Evolutionary conservation across 805 yeast genomes (phyloP).

Genomic region (Wickerhamomyces chaumierensis): DNA sequence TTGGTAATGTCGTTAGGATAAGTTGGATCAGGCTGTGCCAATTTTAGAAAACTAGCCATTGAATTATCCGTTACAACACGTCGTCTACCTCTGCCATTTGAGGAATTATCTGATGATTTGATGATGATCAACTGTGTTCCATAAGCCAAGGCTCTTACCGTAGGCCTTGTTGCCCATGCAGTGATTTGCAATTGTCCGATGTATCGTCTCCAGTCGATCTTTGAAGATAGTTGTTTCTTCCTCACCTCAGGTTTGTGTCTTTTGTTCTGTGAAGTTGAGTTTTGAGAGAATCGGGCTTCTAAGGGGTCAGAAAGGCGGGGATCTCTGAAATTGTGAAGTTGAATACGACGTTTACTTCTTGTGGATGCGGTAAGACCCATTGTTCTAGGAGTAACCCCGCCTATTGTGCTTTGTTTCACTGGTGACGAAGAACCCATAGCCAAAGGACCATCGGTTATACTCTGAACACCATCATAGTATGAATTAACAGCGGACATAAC

Average conservation of each 20-base stretch:
- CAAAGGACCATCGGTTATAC: not conserved
- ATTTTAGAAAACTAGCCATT: constrained; percentile 23
- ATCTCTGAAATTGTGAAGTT: not conserved
- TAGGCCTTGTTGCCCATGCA: constrained; percentile 68
- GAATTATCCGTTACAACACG: constrained; percentile 13
- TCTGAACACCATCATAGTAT: constrained; percentile 22
- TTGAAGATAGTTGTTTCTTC: constrained; percentile 8
- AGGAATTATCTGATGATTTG: constrained; percentile 22
- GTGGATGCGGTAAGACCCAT: no score
- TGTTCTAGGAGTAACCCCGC: no score
- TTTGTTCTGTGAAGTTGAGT: not conserved
- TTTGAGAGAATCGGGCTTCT: not conserved
- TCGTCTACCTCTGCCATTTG: constrained; percentile 9
- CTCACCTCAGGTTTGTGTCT: not conserved
- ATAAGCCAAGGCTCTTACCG: constrained; percentile 32
- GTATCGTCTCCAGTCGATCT: constrained; percentile 29
- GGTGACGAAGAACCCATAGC: not conserved
- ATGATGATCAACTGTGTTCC: constrained; percentile 31
- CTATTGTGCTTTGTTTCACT: no score
- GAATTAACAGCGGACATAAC: constrained; percentile 29
- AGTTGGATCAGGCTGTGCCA: no score
- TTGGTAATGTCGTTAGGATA: constrained; percentile 14
- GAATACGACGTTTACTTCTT: not conserved
- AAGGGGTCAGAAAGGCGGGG: not conserved
- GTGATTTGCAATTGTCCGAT: constrained; percentile 50